phyloP scores from a whole-genome alignment of 2,329 filamentous ascomycete species.

The Fusarium brachygibbosum region DNA sequence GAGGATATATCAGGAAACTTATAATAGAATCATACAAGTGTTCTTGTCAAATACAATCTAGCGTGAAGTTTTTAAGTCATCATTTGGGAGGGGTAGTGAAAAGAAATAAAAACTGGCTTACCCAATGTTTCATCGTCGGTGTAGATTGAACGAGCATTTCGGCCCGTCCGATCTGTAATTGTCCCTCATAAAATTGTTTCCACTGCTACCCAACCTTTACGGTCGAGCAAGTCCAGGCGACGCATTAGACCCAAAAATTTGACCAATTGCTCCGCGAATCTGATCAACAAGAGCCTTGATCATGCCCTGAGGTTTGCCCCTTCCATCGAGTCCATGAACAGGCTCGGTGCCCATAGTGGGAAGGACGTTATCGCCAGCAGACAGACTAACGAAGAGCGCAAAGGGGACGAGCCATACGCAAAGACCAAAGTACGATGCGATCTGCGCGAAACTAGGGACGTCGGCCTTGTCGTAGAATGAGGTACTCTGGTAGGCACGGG shows the following conservation, averaged over 20 bases:
- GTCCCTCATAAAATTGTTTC: neutral
- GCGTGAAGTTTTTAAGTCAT: conserved; percentile 59
- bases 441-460: conserved; percentile 89
- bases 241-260: conserved; percentile 54
- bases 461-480: conserved; percentile 73
- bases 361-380: conserved; percentile 93
- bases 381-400: conserved; percentile 92
- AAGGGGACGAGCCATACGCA: conserved; percentile 98
- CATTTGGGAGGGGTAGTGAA: conserved; percentile 42
- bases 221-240: conserved; percentile 45
- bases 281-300: conserved; percentile 75
- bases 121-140: neutral
- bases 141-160: neutral
- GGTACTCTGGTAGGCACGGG: conserved; percentile 68
- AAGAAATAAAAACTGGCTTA: conserved; percentile 16
- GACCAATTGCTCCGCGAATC: conserved; percentile 65
- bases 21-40: conserved; percentile 53
- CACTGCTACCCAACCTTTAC: conserved; percentile 29
- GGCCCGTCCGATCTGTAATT: neutral
- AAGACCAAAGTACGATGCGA: conserved; percentile 94
- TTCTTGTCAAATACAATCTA: conserved; percentile 64
- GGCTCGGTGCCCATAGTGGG: conserved; percentile 86
- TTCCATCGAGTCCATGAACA: conserved; percentile 60
- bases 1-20: conserved; percentile 51
- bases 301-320: conserved; percentile 72